These are phyloP conservation scores for Pseudogymnoascus sp. DNA, from an alignment of 2,329 filamentous ascomycete species.

Conservation along the genomic window DNA sequence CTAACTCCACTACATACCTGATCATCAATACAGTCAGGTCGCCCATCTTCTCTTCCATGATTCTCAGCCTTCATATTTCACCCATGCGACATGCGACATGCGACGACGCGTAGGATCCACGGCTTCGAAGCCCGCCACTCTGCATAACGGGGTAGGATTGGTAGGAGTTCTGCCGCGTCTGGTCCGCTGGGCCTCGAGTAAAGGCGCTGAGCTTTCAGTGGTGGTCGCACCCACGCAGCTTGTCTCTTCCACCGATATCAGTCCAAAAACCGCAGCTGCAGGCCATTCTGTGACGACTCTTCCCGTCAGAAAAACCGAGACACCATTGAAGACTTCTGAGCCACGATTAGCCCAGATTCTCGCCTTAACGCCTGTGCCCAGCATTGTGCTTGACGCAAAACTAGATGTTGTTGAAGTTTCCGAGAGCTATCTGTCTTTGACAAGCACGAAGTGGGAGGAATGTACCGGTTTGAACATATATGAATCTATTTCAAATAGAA, in stretches of 20 bases:
- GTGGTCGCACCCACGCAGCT: not conserved
- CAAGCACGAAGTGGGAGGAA: conserved; percentile 27
- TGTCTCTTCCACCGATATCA: not conserved
- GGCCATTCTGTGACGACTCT: not conserved
- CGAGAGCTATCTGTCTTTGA: conserved; percentile 33
- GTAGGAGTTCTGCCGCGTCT: not conserved
- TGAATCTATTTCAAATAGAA: conserved; percentile 30
- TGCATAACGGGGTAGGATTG: not conserved
- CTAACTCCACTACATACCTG: not conserved
- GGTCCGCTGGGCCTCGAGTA: not conserved
- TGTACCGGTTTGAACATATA: conserved; percentile 32
- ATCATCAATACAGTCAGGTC: not conserved
- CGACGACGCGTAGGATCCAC: not conserved
- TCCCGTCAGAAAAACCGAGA: not conserved
- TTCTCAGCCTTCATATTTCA: not conserved
- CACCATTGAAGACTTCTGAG: not conserved
- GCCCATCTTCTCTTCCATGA: not conserved
- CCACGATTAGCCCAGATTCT: conserved; percentile 21
- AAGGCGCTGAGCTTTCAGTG: not conserved
- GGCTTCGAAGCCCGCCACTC: not conserved
- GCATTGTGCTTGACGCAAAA: conserved; percentile 31
- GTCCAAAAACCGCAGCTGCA: not conserved
- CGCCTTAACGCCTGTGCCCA: conserved; percentile 29
- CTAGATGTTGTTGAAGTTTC: conserved; percentile 36
- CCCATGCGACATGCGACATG: not conserved